Percentiles rank a stretch among this genome's conserved stretches.
Evolutionary conservation across 106 monocot genomes (phyloP).

Genomic region (Dioscorea zingiberensis): DNA sequence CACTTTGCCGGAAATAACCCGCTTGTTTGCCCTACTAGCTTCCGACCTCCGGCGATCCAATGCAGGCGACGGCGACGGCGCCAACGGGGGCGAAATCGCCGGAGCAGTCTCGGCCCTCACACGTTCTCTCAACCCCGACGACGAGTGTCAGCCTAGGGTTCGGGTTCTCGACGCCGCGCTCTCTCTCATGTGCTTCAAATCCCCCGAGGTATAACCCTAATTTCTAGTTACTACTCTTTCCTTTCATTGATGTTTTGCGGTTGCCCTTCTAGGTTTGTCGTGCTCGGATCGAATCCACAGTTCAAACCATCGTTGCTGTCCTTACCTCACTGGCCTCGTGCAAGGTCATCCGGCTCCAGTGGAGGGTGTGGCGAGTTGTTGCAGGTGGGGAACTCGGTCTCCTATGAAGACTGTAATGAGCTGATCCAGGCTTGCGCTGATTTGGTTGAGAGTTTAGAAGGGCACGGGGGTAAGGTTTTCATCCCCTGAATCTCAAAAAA

Average conservation of each 20-base stretch:
- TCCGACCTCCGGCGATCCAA: constrained; percentile 8
- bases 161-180: constrained; percentile 73
- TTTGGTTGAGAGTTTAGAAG: constrained; percentile 41
- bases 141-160: constrained; percentile 11
- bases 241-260: background rate
- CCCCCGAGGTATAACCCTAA: constrained; percentile 28
- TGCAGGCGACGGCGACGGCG: background rate
- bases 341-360: constrained; percentile 14
- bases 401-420: constrained; percentile 25
- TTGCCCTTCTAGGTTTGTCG: constrained; percentile 25
- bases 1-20: constrained; percentile 14
- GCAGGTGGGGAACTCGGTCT: constrained; percentile 55
- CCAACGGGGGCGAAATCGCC: constrained; percentile 4
- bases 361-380: constrained; percentile 18
- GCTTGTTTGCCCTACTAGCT: constrained; percentile 37
- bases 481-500: background rate
- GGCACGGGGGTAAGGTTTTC: constrained; percentile 16
- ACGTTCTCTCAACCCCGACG: constrained; percentile 40
- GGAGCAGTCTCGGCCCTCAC: constrained; percentile 41
- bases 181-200: constrained; percentile 76
- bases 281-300: constrained; percentile 31
- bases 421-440: constrained; percentile 39
- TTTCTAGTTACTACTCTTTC: background rate
- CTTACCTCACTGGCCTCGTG: constrained; percentile 48
- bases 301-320: constrained; percentile 42